Evolutionary conservation across 2,329 filamentous ascomycete genomes (phyloP), one percentile per base, ranked within the genome.

Genomic region (Elsinoe ampelina): DNA sequence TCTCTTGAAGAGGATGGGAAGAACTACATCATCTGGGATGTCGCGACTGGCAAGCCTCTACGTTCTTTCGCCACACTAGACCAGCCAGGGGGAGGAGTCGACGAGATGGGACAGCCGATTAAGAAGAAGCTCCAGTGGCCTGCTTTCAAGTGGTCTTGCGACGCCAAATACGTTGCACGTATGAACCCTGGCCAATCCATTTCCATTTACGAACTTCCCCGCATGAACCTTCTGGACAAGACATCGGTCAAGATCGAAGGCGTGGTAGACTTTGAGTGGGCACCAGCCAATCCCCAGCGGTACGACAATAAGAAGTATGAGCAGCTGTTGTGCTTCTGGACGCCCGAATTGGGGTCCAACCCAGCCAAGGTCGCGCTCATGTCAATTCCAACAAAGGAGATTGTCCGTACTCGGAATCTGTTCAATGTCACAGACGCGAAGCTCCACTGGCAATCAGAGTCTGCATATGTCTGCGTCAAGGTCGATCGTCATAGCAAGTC

Each of bases 21-120:
- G 80, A 96, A 97, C 80, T 97, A 97, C 73, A 87, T 98, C 68
- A 91, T 98, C 68, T 98, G 93, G 93, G 92, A 97, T 68, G 85
- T 97, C 61, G 87, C 88, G 54, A 93, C 92, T 8, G 85, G 83
- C 65, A 87, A 92, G 71, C 89, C 92, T 57, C 80, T 98, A 52
- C 87, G 93, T 61, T 97, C 93, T 0, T 98, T 98, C 69, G 84
- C 89, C 61, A 95, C 92, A 64, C 81, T 95, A 61, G 93, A 98
- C 63, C 75, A 88, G 12, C 83, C 87, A 30, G 80, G 80, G 62
- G 78, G 81, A 50, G 74, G 75, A 36, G 73, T 72, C 51, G 84
- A 84, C 57, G 78, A 77, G 36, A 81, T 84, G 36, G 82, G 82
- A 60, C 77, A 82, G 59, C 80, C 82, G 30, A 75, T 81, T 62